Percentiles rank a stretch among this genome's conserved stretches.
phyloP scores from a whole-genome alignment of 441 rosid genomes.

The Populus hybrid region DNA sequence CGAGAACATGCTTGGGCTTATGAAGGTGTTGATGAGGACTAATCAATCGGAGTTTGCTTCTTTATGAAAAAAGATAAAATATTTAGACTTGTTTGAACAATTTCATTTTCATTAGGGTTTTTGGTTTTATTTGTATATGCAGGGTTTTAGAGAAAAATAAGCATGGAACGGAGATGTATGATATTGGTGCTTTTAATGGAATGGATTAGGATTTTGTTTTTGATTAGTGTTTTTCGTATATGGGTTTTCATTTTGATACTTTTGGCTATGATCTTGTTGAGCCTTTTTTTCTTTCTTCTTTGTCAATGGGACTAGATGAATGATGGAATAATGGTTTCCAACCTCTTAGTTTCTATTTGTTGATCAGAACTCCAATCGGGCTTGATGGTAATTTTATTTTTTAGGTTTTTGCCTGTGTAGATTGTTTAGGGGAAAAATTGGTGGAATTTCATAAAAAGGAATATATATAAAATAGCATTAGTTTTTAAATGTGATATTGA shows the following conservation, averaged over 20 bases:
- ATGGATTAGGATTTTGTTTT: background rate
- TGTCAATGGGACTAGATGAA: background rate
- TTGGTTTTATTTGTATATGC: background rate
- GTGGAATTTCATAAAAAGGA: background rate
- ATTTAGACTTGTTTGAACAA: background rate
- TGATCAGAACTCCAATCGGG: too few species aligned
- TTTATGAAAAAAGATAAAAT: background rate
- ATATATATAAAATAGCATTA: background rate
- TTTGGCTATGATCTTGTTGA: too few species aligned
- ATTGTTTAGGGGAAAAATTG: background rate
- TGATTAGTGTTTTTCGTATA: background rate
- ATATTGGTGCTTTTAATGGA: background rate
- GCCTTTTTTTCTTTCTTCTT: too few species aligned
- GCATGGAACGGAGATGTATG: background rate
- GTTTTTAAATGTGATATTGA: too few species aligned
- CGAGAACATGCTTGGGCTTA: constrained; percentile 42
- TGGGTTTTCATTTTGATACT: background rate
- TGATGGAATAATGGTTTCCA: background rate
- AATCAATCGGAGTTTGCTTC: background rate
- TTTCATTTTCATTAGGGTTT: background rate
- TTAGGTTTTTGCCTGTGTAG: background rate
- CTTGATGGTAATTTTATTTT: too few species aligned
- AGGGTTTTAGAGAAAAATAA: background rate
- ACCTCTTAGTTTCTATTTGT: background rate
- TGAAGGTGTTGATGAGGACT: constrained; percentile 31